These are phyloP conservation scores for Citrullus colocynthis DNA, from an alignment of 306 rosid species.

Conservation along the genomic window DNA sequence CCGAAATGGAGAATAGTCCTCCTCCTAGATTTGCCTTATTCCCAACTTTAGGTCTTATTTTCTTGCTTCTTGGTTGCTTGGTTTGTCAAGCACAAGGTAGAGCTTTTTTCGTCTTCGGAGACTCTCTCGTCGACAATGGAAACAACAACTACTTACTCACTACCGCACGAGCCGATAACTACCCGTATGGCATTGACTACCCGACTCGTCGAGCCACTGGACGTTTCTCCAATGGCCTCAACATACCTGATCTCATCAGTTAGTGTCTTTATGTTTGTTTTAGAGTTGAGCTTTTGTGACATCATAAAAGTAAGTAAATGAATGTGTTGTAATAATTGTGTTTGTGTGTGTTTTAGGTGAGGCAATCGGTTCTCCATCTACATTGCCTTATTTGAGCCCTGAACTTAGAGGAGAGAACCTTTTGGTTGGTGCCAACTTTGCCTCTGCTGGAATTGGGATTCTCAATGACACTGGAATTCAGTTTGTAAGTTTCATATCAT, in stretches of 20 bases:
- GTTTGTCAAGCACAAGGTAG: neutral
- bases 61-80: neutral
- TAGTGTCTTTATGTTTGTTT: neutral
- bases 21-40: neutral
- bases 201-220: conserved; percentile 7
- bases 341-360: conserved; percentile 18
- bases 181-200: conserved; percentile 9
- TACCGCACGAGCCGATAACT: conserved; percentile 10
- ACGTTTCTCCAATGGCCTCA: conserved; percentile 14
- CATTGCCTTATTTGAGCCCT: conserved; percentile 46
- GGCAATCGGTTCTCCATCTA: conserved; percentile 30
- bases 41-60: neutral
- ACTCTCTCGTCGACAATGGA: conserved; percentile 17
- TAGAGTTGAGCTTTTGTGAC: neutral
- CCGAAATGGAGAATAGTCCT: neutral
- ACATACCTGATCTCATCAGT: conserved; percentile 17
- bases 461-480: conserved; percentile 59
- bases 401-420: conserved; percentile 28
- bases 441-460: conserved; percentile 57
- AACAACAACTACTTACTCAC: conserved; percentile 12
- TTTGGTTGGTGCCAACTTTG: conserved; percentile 57
- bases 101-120: conserved; percentile 17
- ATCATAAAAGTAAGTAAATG: neutral
- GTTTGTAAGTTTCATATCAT: conserved; percentile 22
- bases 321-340: neutral